phyloP scores from a whole-genome alignment of 805 yeast species.

The Yamadazyma nakazawae region DNA sequence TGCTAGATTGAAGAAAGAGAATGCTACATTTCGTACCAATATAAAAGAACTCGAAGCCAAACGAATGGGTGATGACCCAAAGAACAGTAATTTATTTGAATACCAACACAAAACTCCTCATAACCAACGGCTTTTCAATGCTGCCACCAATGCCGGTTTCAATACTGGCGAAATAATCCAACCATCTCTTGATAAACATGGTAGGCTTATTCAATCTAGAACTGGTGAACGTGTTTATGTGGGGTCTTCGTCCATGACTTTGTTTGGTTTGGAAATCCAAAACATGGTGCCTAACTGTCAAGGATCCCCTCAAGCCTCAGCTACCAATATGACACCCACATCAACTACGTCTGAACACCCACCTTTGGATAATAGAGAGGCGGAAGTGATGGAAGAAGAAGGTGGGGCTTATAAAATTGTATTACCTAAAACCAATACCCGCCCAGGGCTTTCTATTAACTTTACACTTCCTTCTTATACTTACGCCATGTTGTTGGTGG shows the following conservation, averaged over 20 bases:
- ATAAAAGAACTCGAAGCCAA: slow-evolving; percentile 28
- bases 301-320: slow-evolving; percentile 9
- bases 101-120: slow-evolving; percentile 16
- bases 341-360: slow-evolving; percentile 8
- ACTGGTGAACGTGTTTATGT: slow-evolving; percentile 75
- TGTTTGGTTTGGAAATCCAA: slow-evolving; percentile 75
- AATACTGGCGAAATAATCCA: slow-evolving; percentile 54
- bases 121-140: slow-evolving; percentile 12
- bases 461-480: slow-evolving; percentile 74
- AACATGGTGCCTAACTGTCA: slow-evolving; percentile 46
- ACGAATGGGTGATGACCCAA: slow-evolving; percentile 3
- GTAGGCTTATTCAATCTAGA: slow-evolving; percentile 67
- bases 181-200: slow-evolving; percentile 68
- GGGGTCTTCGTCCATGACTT: slow-evolving; percentile 80
- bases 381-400: slow-evolving; percentile 63
- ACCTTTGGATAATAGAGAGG: slow-evolving; percentile 36
- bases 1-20: slow-evolving; percentile 61
- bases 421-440: slow-evolving; percentile 61
- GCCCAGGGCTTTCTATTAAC: slow-evolving; percentile 66
- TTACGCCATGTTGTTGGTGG: slow-evolving; percentile 70
- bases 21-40: slow-evolving; percentile 50
- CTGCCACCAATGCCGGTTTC: slow-evolving; percentile 7
- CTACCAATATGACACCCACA: slow-evolving; percentile 6
- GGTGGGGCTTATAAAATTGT: slow-evolving; percentile 74
- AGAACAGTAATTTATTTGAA: slow-evolving; percentile 12